Percentiles rank a stretch among this genome's conserved stretches.
Conservation (phyloP, 805 yeast species). For the Clavispora asparagi region DNA sequence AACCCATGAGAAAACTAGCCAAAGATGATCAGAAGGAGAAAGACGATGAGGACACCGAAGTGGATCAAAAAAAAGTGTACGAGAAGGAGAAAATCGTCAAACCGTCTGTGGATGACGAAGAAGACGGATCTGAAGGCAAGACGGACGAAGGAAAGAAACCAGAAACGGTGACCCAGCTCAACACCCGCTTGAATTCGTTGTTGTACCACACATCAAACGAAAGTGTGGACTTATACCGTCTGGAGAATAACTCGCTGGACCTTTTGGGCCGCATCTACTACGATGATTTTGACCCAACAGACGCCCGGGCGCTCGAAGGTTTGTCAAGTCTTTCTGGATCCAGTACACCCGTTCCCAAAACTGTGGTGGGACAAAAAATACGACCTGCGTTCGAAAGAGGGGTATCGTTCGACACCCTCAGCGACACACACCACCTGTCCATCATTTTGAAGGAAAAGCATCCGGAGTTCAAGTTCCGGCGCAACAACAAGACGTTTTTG, state of each 20-base stretch:
- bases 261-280: conserved; percentile 38
- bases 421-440: conserved; percentile 27
- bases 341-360: conserved; percentile 3
- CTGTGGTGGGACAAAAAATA: conserved; percentile 10
- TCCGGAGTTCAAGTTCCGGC: conserved; percentile 37
- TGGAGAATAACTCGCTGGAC: conserved; percentile 35
- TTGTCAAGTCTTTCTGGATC: neutral
- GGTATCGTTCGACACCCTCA: conserved; percentile 37
- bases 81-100: conserved; percentile 13
- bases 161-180: conserved; percentile 28
- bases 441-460: conserved; percentile 38
- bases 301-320: conserved; percentile 8
- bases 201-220: conserved; percentile 36
- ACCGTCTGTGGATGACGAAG: conserved; percentile 1
- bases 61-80: conserved; percentile 10
- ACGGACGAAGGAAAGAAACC: conserved; percentile 2
- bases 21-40: neutral
- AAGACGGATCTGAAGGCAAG: conserved; percentile 1
- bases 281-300: conserved; percentile 34
- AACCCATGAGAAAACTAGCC: neutral
- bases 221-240: conserved; percentile 31
- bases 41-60: conserved; percentile 1
- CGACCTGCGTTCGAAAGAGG: conserved; percentile 29
- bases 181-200: conserved; percentile 35
- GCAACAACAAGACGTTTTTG: conserved; percentile 40